phyloP scores from a whole-genome alignment of 768 basidiomycete species.

The Xerocomus spinulosus region DNA sequence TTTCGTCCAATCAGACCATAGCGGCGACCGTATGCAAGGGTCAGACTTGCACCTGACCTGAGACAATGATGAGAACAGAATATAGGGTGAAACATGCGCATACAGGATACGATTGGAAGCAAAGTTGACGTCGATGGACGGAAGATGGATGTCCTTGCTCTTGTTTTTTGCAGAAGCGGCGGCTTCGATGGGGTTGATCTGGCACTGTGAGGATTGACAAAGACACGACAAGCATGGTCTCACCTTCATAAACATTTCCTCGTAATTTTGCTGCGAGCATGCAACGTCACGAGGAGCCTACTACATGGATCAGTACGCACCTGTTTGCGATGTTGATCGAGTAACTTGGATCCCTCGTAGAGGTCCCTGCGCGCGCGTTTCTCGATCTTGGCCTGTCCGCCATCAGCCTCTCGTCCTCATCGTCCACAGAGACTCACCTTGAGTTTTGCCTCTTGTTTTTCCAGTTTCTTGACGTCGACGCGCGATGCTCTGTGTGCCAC shows the following conservation, averaged over 20 bases:
- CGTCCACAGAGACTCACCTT: no score
- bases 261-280: constrained; percentile 80
- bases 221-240: not conserved
- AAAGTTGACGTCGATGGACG: constrained; percentile 94
- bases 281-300: not conserved
- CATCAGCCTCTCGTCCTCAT: no score
- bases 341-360: constrained; percentile 93
- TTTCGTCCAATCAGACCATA: constrained; percentile 92
- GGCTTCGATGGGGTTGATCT: constrained; percentile 93
- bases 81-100: constrained; percentile 10
- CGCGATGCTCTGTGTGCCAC: constrained; percentile 64
- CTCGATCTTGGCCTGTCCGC: constrained; percentile 86
- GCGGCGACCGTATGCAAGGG: constrained; percentile 82
- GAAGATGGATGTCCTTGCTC: constrained; percentile 94
- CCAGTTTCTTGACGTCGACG: constrained; percentile 92
- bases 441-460: constrained; percentile 96
- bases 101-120: constrained; percentile 92
- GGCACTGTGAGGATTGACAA: not conserved
- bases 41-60: constrained; percentile 81
- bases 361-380: constrained; percentile 87
- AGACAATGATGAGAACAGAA: not conserved
- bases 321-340: constrained; percentile 90
- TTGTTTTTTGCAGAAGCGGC: constrained; percentile 79
- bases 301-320: constrained; percentile 32
- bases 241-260: constrained; percentile 99